Percentiles rank a stretch among this genome's conserved stretches.
Evolutionary conservation across 164 flowering plant species (phyloP).

Genomic region (Litsea cubeba): DNA sequence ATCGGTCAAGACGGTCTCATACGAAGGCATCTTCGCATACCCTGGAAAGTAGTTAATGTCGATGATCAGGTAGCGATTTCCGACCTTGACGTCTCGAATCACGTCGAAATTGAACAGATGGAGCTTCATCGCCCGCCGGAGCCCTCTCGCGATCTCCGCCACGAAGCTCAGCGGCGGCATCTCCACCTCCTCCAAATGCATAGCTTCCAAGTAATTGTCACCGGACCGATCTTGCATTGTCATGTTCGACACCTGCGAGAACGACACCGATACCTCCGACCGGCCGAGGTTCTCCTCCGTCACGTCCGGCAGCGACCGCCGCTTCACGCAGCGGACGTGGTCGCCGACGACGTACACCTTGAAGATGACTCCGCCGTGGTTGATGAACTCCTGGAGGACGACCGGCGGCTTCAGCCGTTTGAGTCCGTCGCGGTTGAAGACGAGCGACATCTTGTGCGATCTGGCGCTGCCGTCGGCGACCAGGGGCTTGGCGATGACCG

Average conservation of each 20-base stretch:
- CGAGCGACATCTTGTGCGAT: slow-evolving; percentile 71
- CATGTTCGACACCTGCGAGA: slow-evolving; percentile 73
- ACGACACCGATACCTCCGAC: slow-evolving; percentile 45
- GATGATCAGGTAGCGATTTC: slow-evolving; percentile 64
- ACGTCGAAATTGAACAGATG: slow-evolving; percentile 82
- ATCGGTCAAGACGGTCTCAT: slow-evolving; percentile 69
- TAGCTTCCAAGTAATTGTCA: slow-evolving; percentile 32
- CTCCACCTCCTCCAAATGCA: slow-evolving; percentile 50
- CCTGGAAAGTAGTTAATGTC: slow-evolving; percentile 91
- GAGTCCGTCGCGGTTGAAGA: slow-evolving; percentile 47
- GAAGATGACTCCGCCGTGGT: slow-evolving; percentile 82
- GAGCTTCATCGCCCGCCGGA: slow-evolving; percentile 43
- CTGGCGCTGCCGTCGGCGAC: slow-evolving; percentile 80
- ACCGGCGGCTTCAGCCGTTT: slow-evolving; percentile 49
- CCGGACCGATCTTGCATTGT: slow-evolving; percentile 27
- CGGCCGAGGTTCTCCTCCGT: slow-evolving; percentile 49
- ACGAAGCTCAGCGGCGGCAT: slow-evolving; percentile 65
- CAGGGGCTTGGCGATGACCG: slow-evolving; percentile 76
- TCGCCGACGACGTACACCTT: slow-evolving; percentile 79
- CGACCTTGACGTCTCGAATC: slow-evolving; percentile 58
- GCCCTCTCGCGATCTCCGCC: slow-evolving; percentile 47
- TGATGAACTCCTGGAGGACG: slow-evolving; percentile 77
- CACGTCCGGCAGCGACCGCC: slow-evolving; percentile 71
- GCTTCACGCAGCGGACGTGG: slow-evolving; percentile 60
- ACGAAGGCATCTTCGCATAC: slow-evolving; percentile 79